These are phyloP conservation scores for Rhodotorula sp. DNA, from an alignment of 1,284 basidiomycete species.

Conservation along the genomic window DNA sequence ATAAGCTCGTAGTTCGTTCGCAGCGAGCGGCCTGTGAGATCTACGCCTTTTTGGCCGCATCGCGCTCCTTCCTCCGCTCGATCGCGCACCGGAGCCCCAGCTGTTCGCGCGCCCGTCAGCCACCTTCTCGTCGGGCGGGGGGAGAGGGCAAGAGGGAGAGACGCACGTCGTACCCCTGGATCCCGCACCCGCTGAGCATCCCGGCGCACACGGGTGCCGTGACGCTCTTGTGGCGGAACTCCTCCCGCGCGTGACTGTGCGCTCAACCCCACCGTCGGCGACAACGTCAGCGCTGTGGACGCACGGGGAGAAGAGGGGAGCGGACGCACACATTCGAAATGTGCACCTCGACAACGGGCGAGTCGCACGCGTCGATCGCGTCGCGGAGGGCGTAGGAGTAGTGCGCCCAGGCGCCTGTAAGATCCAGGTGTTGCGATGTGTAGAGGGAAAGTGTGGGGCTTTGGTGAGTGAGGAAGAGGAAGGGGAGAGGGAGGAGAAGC, in stretches of 20 bases:
- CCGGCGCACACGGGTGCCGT: constrained; percentile 34
- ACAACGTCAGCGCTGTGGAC: no score
- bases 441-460: background rate
- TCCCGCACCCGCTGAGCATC: constrained; percentile 30
- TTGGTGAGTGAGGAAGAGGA: background rate
- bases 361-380: constrained; percentile 43
- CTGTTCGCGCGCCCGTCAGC: background rate
- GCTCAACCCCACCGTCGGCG: no score
- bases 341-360: constrained; percentile 45
- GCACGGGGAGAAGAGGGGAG: no score
- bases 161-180: constrained; percentile 31
- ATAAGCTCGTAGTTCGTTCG: background rate
- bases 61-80: constrained; percentile 11
- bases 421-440: background rate
- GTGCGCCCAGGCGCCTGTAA: constrained; percentile 34
- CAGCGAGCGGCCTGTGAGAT: background rate
- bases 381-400: constrained; percentile 45
- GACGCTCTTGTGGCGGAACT: constrained; percentile 41
- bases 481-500: background rate
- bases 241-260: constrained; percentile 35
- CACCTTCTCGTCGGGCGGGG: background rate
- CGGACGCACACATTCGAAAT: constrained; percentile 42
- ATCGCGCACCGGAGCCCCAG: constrained; percentile 7
- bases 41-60: background rate
- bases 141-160: no score